Evolutionary conservation across 768 basidiomycete genomes (phyloP).

Genomic region (Termitomyces sp.): DNA sequence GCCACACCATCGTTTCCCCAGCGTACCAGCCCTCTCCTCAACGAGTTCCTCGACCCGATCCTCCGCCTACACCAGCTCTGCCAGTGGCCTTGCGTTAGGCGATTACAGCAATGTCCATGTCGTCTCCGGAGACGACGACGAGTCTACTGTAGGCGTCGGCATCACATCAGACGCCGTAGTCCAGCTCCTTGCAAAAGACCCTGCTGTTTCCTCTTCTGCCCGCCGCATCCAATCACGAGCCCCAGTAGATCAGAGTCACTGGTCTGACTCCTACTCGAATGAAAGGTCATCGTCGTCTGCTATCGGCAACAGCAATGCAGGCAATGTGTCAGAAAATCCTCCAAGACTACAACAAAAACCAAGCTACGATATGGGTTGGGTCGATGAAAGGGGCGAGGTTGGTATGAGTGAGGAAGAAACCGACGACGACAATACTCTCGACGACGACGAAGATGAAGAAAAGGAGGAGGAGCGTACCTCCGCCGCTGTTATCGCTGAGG

Average conservation of each 20-base stretch:
- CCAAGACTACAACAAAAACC: slow-evolving; percentile 54
- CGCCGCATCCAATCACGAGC: slow-evolving; percentile 38
- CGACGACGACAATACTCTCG: slow-evolving; percentile 31
- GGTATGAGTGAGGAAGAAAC: slow-evolving; percentile 30
- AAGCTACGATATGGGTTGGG: slow-evolving; percentile 77
- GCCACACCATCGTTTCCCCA: slow-evolving; percentile 40
- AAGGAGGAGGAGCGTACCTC: slow-evolving; percentile 68
- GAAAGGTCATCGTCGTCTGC: slow-evolving; percentile 70
- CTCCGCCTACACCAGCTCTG: slow-evolving; percentile 71
- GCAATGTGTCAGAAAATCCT: slow-evolving; percentile 34
- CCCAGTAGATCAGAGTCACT: slow-evolving; percentile 59
- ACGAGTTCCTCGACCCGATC: slow-evolving; percentile 70
- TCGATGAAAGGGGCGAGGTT: slow-evolving; percentile 49
- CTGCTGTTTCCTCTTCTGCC: slow-evolving; percentile 35
- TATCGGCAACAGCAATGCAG: slow-evolving; percentile 37
- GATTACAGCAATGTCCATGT: slow-evolving; percentile 67
- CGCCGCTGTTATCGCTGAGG: slow-evolving; percentile 74
- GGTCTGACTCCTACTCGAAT: slow-evolving; percentile 70
- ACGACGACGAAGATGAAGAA: slow-evolving; percentile 44
- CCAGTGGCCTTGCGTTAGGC: slow-evolving; percentile 51
- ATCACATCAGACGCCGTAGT: slow-evolving; percentile 64
- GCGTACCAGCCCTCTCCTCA: slow-evolving; percentile 59
- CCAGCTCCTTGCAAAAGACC: slow-evolving; percentile 53
- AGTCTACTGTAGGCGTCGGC: slow-evolving; percentile 44
- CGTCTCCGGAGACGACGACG: slow-evolving; percentile 60